phyloP scores from a whole-genome alignment of 331 rosid genomes.

The Acacia pycnantha region DNA sequence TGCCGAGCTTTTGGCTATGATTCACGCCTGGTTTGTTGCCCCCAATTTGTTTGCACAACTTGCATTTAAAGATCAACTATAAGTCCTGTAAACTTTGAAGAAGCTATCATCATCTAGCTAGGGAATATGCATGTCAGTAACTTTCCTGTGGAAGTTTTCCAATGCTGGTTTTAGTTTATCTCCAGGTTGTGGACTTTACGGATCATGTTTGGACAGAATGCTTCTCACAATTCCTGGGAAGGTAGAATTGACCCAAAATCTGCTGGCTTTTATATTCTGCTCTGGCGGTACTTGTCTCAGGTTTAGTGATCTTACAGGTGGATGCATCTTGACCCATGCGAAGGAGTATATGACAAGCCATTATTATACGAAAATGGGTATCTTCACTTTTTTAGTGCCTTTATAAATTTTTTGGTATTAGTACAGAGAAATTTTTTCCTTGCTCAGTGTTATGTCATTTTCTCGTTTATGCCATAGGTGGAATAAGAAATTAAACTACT shows the following conservation, averaged over 20 bases:
- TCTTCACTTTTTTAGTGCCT: slow-evolving; percentile 19
- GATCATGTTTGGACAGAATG: slow-evolving; percentile 99
- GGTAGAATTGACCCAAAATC: slow-evolving; percentile 47
- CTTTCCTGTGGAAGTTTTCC: slow-evolving; percentile 20
- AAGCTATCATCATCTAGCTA: background rate
- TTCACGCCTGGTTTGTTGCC: slow-evolving; percentile 76
- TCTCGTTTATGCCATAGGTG: slow-evolving; percentile 57
- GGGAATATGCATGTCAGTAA: slow-evolving; percentile 1
- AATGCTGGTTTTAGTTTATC: slow-evolving; percentile 28
- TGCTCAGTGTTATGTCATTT: slow-evolving; percentile 16
- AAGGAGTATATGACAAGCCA: slow-evolving; percentile 80
- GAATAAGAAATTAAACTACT: slow-evolving; percentile 77
- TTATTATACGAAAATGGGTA: slow-evolving; percentile 95
- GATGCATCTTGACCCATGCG: slow-evolving; percentile 99
- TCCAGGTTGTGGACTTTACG: slow-evolving; percentile 70
- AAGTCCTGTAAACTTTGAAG: slow-evolving; percentile 7
- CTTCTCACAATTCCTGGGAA: slow-evolving; percentile 70
- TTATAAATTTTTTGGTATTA: background rate
- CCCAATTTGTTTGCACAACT: background rate
- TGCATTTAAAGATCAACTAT: slow-evolving; percentile 15
- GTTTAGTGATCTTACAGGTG: slow-evolving; percentile 60
- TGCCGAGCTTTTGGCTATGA: slow-evolving; percentile 95
- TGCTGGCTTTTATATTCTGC: slow-evolving; percentile 22
- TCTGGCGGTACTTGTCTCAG: slow-evolving; percentile 19
- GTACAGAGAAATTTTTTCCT: slow-evolving; percentile 22